phyloP scores from a whole-genome alignment of 2,329 filamentous ascomycete species.

The Mycosphaerella arachidis region DNA sequence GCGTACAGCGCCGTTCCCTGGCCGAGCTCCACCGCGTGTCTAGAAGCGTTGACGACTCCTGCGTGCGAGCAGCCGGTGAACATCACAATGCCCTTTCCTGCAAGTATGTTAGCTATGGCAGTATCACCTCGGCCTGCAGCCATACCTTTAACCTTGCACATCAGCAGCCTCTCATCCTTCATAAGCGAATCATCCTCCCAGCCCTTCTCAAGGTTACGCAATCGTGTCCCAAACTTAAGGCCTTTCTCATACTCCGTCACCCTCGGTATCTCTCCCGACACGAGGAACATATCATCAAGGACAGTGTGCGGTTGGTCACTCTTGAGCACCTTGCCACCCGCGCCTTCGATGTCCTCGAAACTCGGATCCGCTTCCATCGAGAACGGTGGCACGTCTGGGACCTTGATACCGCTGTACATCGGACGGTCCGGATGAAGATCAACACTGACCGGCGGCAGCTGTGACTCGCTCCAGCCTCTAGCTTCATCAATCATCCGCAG shows the following conservation, averaged over 20 bases:
- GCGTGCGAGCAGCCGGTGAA: conserved; percentile 30
- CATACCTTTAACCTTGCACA: conserved; percentile 30
- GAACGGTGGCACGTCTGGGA: conserved; percentile 15
- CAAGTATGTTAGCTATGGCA: neutral
- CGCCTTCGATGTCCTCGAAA: conserved; percentile 25
- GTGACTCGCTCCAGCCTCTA: neutral
- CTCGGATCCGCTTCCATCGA: conserved; percentile 25
- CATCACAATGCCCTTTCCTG: conserved; percentile 27
- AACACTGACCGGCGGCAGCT: conserved; percentile 12
- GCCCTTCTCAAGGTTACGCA: conserved; percentile 5
- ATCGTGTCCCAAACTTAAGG: conserved; percentile 23
- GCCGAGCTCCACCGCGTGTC: conserved; percentile 21
- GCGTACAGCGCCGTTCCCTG: conserved; percentile 24
- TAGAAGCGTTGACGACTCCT: conserved; percentile 27
- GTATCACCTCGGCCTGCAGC: neutral
- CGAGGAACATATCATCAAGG: conserved; percentile 19
- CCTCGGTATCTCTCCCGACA: conserved; percentile 28
- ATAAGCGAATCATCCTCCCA: conserved; percentile 24
- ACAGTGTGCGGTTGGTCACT: conserved; percentile 22
- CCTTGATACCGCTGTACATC: conserved; percentile 20
- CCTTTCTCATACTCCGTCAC: conserved; percentile 25
- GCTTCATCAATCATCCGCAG: conserved; percentile 23
- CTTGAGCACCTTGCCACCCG: conserved; percentile 23
- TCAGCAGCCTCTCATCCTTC: conserved; percentile 25
- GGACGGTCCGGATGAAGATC: conserved; percentile 27